Base-by-base conservation (phyloP, 805 yeast species). In the Yarrowia bubula region DNA sequence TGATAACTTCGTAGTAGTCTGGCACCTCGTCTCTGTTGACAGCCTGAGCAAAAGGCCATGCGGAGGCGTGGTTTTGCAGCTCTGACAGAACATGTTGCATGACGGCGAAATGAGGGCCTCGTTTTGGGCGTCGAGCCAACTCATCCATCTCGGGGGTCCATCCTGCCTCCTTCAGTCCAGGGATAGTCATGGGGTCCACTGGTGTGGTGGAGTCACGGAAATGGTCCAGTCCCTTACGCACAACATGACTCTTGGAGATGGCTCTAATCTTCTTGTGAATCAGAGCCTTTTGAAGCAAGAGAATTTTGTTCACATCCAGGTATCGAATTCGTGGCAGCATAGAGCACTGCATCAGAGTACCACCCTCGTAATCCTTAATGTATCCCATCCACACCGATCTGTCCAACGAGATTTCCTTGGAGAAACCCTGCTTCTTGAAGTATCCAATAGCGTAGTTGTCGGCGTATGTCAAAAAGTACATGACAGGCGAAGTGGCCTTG, bases 81-180 rank as follows among this genome's bases (percentile, higher is more conserved):
- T 95, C 99, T 7, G 91, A 85, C 46, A 95, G 80, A 15, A 95
- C 76, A 65, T 91, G 91, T 70, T 90, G 90, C 96, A 95, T 92
- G 68, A 89, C 88, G 50, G 95, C 95, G 77, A 90, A 90, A 77
- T 95, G 98, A 9, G 98, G 97, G 1, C 96, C 90, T 65, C 97
- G 80, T 74, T 92, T 91, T 1, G 99, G 98, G 72, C 91, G 84
- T 72, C 96, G 93, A 0, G 98, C 98, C 66, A 95, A 78, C 70
- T 91, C 93, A 75, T 95, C 99, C 96, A 95, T 92, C 75, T 93
- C 99, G 41, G 93, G 95, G 37, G 96, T 90, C 99, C 99, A 95
- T 0, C 99, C 99, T 4, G 96, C 89, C 74, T 92, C 98, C 69
- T 84, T 81, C 58, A 95, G 80, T 0, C 99, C 99, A 0, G 99